Evolutionary conservation across 148 eudicot genomes (phyloP), one percentile per base, ranked within the genome.

Genomic region (Gaultheria prostrata): DNA sequence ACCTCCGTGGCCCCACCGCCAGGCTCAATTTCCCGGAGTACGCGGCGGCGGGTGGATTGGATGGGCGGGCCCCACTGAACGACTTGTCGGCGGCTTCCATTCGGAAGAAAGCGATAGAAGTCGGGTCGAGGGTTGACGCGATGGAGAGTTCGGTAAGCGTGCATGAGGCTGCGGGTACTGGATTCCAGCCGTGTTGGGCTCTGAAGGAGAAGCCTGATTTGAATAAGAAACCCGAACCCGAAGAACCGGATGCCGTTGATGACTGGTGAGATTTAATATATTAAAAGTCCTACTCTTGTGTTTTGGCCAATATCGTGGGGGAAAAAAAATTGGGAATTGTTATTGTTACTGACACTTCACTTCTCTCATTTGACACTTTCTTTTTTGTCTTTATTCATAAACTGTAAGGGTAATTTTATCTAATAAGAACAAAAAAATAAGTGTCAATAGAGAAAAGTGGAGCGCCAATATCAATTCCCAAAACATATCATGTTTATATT

Each of bases 51-150:
- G 82, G 28, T n/a, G 67, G 28, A 13, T 13, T 28, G 7, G 72
- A 12, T 32, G 50, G 80, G 17, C 20, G 2, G 28, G 35, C 8
- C 20, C 71, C 30, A 2, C 77, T 87, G 13, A 83, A 76, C 17
- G 93, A 93, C 26, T 33, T 92, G 57, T 90, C 94, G 4, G 89
- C 95, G 43, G 93, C 92, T 6, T 77, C 94, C 5, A 93, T 95
- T 9, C 84, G 98, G 17, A 84, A 87, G 77, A 93, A 92, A 75
- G 98, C 98, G 12, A 92, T 91, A 12, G 98, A 95, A 85, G 97
- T 95, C 6, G 98, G 98, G 0, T 86, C 95, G 5, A 85, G 93
- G 45, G 98, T 95, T 21, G 98, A 95, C 83, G 97, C 98, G 8
- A 67, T 89, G 3, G 92, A 92, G 56, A 82, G 74, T 6, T 15